Base-by-base conservation (phyloP, 2,329 filamentous ascomycete genomes). In the Daldinia eschscholtzii region DNA sequence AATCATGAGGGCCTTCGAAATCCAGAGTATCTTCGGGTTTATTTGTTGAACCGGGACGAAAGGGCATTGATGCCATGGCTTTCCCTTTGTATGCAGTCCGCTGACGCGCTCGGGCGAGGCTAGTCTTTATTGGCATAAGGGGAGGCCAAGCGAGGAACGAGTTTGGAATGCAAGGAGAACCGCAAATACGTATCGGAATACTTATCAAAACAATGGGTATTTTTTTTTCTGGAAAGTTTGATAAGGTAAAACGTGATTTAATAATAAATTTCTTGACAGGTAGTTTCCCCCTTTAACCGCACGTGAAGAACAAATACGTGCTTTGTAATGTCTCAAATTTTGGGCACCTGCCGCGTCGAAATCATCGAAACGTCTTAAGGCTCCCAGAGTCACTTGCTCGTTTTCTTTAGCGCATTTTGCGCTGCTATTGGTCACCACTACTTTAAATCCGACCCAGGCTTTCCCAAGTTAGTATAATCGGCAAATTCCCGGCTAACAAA, bases 51-150 rank as follows among this genome's bases (percentile, higher is more conserved):
- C 37, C 39, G 44, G 65, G 33, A 53, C 42, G 62, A 20, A 55
- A 65, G 18, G 44, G 23, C 39, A 35, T 60, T 1, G 69, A 62
- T 48, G 73, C 33, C 67, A 68, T 71, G 57, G 57, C 42, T 57
- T 59, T 75, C 64, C 65, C 70, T 65, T 72, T 74, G 61, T 70
- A 62, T 53, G 57, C 46, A 41, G 50, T 68, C 61, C 75, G 73
- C 53, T 74, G 74, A 62, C 77, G 75, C 60, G 74, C 76, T 67
- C 77, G 72, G 62, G 77, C 74, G 41, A 79, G 72, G 57, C 74
- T 77, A 56, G 76, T 79, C 67, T 72, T 78, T 63, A 76, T 72
- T 72, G 76, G 76, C 76, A 79, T 78, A 70, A 61, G 69, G 71
- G 60, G 35, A 57, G 52, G 23, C 20, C 26, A 50, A 56, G 30